Percentiles rank a stretch among this genome's conserved stretches.
Conservation (phyloP, 176 grass and related monocot species). For the Echinochloa phyllopogon region DNA sequence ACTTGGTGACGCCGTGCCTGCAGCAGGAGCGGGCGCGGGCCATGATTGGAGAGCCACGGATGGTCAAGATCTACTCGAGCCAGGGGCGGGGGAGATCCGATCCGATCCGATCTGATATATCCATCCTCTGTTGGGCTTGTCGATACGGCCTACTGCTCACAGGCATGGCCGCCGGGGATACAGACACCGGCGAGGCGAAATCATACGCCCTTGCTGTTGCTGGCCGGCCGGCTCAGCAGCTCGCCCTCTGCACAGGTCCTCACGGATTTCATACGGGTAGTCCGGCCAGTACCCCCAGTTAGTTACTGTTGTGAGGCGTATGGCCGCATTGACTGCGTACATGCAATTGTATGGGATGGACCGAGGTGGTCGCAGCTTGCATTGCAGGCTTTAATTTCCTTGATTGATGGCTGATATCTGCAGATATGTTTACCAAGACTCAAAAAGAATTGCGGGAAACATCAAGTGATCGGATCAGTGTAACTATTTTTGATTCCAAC, state of each 20-base stretch:
- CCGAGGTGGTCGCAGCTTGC: background rate
- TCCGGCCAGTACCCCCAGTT: background rate
- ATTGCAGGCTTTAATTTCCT: no score
- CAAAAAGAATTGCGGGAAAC: background rate
- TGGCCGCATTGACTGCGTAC: background rate
- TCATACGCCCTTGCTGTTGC: no score
- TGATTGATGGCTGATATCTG: no score
- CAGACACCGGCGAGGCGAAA: background rate
- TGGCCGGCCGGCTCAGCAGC: background rate
- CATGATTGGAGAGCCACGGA: constrained; percentile 42
- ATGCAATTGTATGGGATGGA: background rate
- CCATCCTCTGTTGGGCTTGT: constrained; percentile 22
- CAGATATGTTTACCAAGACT: background rate
- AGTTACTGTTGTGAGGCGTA: background rate
- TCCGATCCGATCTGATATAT: constrained; percentile 44
- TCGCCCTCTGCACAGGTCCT: no score
- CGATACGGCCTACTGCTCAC: constrained; percentile 16
- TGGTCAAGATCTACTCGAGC: constrained; percentile 62
- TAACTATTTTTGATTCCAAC: background rate
- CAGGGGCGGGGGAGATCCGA: constrained; percentile 10
- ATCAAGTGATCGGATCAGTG: background rate
- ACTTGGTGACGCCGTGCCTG: no score
- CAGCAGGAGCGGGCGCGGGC: background rate
- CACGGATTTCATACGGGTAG: constrained; percentile 25
- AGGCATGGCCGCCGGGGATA: background rate